Evolutionary conservation across 495 filamentous ascomycete genomes (phyloP).

Genomic region (Apiosordaria backusii): DNA sequence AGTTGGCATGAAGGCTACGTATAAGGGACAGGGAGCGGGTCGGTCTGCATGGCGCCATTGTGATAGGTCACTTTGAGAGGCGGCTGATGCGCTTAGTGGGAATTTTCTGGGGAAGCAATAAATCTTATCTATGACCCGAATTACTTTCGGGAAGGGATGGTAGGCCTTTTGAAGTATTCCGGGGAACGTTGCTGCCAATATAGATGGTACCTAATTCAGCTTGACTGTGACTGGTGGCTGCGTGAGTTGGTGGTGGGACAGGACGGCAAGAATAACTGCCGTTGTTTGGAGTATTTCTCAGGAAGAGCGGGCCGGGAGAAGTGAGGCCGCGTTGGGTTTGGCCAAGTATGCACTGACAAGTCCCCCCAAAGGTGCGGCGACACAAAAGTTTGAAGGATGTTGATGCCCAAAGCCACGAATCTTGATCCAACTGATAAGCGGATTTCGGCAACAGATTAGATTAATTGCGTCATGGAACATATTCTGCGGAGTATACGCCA

Average conservation of each 20-base stretch:
- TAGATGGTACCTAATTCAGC: not conserved
- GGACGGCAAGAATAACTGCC: not conserved
- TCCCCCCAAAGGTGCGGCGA: not conserved
- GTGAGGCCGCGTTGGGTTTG: not conserved
- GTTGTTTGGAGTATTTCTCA: not conserved
- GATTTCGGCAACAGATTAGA: not conserved
- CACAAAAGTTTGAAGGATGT: not conserved
- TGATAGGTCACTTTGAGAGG: not conserved
- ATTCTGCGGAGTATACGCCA: not conserved
- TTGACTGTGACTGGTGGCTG: not conserved
- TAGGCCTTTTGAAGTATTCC: not conserved
- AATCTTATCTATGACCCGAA: not conserved
- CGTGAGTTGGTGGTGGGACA: not conserved
- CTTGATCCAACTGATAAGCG: not conserved
- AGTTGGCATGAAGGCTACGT: not conserved
- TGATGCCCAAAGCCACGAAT: not conserved
- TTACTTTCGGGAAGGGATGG: not conserved
- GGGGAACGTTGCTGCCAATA: not conserved
- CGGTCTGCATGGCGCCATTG: not conserved
- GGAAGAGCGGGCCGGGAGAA: not conserved
- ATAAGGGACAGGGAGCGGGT: not conserved
- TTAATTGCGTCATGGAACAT: conserved; percentile 5
- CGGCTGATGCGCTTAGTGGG: not conserved
- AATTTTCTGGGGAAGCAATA: not conserved
- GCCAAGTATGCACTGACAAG: not conserved